Base-by-base conservation (phyloP, 2,329 filamentous ascomycete genomes). In the Diaporthe sp. region DNA sequence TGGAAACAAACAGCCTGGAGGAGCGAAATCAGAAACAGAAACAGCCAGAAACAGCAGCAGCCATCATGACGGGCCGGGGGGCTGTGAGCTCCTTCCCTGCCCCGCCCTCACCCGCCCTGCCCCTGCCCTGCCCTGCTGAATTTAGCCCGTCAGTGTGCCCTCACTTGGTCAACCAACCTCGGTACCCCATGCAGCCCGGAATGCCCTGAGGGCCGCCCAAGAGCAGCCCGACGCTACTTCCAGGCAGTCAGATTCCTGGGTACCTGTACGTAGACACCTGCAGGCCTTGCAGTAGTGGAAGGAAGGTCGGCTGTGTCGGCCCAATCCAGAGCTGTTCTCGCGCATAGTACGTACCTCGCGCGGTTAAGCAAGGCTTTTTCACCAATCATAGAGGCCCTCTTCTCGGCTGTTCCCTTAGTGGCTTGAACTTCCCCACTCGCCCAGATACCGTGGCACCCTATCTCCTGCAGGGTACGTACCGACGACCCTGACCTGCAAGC, bases 221-320 rank as follows among this genome's bases (percentile, higher is more conserved):
- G 55, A 28, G 12, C 49, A 55, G 65, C 17, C 46, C 34, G n/a
- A 4, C 15, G 4, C 31, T 70, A 70, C 65, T 28, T 70, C 46
- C 46, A 70, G 65, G 46, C 49, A 55, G 49, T 42, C 5, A 37
- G 34, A 55, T 42, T n/a, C 6, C 15, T 55, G 31, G 49, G n/a
- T 55, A 70, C 34, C 46, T 39, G 12, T 34, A 51, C 28, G 17
- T 31, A 31, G 39, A 17, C 4, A 34, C 61, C 58, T 34, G 42
- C 61, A 46, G 61, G 28, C 25, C 46, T 25, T 39, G 46, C 28
- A 68, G 62, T 46, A 31, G 60, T 31, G 17, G 34, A 42, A 53
- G 65, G 46, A 55, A 55, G 31, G 65, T 70, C 65, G 65, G 65
- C 65, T 70, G 65, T 70, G 65, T 70, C 49, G 65, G 65, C 65